These are phyloP conservation scores for Colletotrichum somersetense DNA, from an alignment of 2,329 filamentous ascomycete species.

Conservation along the genomic window DNA sequence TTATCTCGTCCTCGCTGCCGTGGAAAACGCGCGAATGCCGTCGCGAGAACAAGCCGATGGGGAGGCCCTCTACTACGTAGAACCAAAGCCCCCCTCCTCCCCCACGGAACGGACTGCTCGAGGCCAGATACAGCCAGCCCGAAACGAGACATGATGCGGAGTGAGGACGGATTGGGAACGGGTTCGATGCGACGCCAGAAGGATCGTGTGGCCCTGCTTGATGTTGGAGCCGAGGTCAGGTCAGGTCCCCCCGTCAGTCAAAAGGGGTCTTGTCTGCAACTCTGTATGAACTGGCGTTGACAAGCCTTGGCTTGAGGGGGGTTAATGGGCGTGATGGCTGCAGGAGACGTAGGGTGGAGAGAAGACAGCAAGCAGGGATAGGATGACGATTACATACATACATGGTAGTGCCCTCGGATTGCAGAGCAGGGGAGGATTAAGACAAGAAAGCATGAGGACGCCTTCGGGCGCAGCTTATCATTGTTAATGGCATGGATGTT, in stretches of 20 bases:
- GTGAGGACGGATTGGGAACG: conserved; percentile 18
- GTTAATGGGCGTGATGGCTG: background rate
- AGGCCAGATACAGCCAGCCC: background rate
- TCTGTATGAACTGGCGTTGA: background rate
- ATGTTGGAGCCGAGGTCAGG: conserved; percentile 31
- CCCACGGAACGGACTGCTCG: background rate
- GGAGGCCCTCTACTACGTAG: background rate
- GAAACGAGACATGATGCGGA: background rate
- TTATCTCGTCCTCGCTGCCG: background rate
- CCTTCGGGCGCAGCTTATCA: background rate
- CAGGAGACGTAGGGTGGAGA: conserved; percentile 4
- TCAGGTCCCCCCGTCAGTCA: background rate
- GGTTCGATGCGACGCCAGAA: conserved; percentile 16
- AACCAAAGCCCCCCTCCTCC: background rate
- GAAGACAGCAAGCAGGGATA: background rate
- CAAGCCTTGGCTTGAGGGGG: conserved; percentile 6
- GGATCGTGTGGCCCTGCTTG: conserved; percentile 25
- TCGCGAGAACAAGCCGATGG: background rate
- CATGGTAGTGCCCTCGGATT: conserved; percentile 11
- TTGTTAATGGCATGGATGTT: background rate
- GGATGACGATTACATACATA: background rate
- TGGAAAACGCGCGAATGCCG: background rate
- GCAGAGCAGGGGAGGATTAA: background rate
- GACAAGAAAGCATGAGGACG: background rate
- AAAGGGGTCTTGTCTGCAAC: background rate